phyloP scores from a whole-genome alignment of 305 asterid species.

The Solanum hybrid region DNA sequence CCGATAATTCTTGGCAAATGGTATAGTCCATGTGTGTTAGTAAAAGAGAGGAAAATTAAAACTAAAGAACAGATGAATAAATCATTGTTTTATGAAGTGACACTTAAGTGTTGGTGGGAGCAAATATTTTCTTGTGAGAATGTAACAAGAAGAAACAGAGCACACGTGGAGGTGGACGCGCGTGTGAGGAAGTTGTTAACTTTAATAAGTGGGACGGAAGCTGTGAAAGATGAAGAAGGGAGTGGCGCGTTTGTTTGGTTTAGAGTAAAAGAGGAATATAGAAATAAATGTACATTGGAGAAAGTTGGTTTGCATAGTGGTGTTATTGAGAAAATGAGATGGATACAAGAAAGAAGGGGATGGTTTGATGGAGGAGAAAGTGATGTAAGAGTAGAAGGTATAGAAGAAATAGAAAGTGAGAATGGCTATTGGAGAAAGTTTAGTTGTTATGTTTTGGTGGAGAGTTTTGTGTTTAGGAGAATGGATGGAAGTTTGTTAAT shows the following conservation, averaged over 20 bases:
- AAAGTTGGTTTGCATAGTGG: constrained; percentile 38
- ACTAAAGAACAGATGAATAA: constrained; percentile 38
- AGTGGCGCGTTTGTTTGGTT: constrained; percentile 45
- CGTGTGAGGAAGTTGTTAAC: constrained; percentile 43
- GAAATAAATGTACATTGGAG: constrained; percentile 15
- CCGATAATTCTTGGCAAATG: constrained; percentile 53
- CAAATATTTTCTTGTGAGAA: constrained; percentile 38
- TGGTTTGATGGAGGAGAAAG: constrained; percentile 57
- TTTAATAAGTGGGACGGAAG: constrained; percentile 46
- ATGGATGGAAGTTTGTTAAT: constrained; percentile 71
- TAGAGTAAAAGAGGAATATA: constrained; percentile 23
- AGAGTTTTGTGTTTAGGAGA: constrained; percentile 62
- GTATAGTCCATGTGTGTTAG: constrained; percentile 60
- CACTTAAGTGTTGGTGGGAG: constrained; percentile 80
- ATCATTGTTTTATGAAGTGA: constrained; percentile 47
- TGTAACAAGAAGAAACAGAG: constrained; percentile 1
- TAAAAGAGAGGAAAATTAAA: constrained; percentile 33
- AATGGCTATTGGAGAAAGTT: constrained; percentile 43
- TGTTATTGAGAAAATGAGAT: constrained; percentile 46
- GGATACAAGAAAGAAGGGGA: constrained; percentile 52
- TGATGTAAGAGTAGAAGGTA: constrained; percentile 50
- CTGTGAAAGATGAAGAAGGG: constrained; percentile 31
- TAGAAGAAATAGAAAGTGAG: constrained; percentile 29
- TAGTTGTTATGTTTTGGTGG: constrained; percentile 69
- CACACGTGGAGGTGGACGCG: constrained; percentile 31